Evolutionary conservation across 2,329 filamentous ascomycete species (phyloP).

Genomic region (Penicillium hordei): DNA sequence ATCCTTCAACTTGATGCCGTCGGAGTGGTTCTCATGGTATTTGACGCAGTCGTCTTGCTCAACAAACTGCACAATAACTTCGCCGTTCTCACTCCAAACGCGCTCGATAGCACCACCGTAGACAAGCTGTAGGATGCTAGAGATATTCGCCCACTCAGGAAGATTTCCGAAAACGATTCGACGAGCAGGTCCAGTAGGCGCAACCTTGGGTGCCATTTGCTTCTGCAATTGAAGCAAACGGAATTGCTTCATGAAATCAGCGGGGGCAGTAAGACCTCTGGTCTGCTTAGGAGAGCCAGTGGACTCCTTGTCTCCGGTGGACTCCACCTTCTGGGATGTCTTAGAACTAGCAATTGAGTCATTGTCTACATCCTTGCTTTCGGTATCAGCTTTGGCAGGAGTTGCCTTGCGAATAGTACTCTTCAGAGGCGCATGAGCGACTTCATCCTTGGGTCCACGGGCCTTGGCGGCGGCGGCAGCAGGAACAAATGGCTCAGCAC

Average conservation of each 20-base stretch:
- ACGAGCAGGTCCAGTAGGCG: conserved; percentile 20
- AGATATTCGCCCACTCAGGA: conserved; percentile 33
- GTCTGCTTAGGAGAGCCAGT: not conserved
- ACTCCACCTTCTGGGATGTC: not conserved
- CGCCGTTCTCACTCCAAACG: conserved; percentile 26
- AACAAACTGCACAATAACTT: conserved; percentile 40
- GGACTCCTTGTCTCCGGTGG: not conserved
- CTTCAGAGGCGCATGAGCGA: not conserved
- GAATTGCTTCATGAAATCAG: conserved; percentile 9
- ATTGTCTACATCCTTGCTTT: not conserved
- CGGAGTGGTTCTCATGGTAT: conserved; percentile 38
- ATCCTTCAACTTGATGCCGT: conserved; percentile 35
- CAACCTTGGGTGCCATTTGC: not conserved
- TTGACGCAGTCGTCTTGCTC: conserved; percentile 34
- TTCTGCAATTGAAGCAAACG: not conserved
- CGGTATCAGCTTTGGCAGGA: not conserved
- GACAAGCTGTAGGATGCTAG: conserved; percentile 39
- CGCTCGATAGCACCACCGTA: conserved; percentile 42
- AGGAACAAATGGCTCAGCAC: not conserved
- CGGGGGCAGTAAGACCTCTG: not conserved
- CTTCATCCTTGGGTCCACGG: not conserved
- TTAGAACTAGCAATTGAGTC: not conserved
- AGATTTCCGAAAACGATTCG: conserved; percentile 39
- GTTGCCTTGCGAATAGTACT: not conserved
- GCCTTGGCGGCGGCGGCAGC: not conserved